phyloP scores from a whole-genome alignment of 495 filamentous ascomycete genomes.

The Penicillium salamii region DNA sequence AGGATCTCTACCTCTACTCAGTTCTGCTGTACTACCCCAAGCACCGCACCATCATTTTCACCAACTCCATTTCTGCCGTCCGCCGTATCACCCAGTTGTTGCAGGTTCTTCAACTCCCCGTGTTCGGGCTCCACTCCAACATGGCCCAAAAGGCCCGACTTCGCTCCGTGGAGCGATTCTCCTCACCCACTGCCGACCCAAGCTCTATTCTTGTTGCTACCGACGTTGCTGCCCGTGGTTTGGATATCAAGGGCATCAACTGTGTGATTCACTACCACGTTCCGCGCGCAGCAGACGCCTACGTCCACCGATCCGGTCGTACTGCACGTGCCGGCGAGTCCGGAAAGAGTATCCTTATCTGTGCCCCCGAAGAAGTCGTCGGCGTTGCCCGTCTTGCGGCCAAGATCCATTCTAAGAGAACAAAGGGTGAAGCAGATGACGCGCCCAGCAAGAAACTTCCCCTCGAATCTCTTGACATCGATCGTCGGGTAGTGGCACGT shows the following conservation, averaged over 20 bases:
- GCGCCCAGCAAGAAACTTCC: constrained; percentile 54
- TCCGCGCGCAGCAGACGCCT: constrained; percentile 84
- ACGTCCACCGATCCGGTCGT: constrained; percentile 93
- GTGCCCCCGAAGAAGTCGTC: constrained; percentile 84
- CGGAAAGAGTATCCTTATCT: constrained; percentile 82
- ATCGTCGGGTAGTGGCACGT: constrained; percentile 71
- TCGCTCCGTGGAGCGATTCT: constrained; percentile 88
- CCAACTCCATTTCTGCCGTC: constrained; percentile 92
- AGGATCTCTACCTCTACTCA: constrained; percentile 92
- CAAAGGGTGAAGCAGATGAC: constrained; percentile 32
- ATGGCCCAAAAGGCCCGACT: constrained; percentile 98
- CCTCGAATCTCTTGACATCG: constrained; percentile 76
- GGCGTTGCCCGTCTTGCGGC: constrained; percentile 79
- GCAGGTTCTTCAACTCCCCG: constrained; percentile 75
- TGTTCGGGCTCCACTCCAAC: constrained; percentile 78
- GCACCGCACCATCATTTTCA: constrained; percentile 79
- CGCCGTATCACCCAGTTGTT: constrained; percentile 83
- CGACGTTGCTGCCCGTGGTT: constrained; percentile 92
- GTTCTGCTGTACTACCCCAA: constrained; percentile 80
- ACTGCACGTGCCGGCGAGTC: constrained; percentile 79
- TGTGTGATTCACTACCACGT: constrained; percentile 93
- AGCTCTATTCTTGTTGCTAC: constrained; percentile 84
- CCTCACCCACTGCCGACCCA: constrained; percentile 52
- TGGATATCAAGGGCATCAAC: constrained; percentile 88
- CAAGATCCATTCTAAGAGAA: constrained; percentile 71